A percentile compares a stretch with the other conserved stretches of the same genome.
Conservation (phyloP, 345 rosid species). For the Camelina hispida region DNA sequence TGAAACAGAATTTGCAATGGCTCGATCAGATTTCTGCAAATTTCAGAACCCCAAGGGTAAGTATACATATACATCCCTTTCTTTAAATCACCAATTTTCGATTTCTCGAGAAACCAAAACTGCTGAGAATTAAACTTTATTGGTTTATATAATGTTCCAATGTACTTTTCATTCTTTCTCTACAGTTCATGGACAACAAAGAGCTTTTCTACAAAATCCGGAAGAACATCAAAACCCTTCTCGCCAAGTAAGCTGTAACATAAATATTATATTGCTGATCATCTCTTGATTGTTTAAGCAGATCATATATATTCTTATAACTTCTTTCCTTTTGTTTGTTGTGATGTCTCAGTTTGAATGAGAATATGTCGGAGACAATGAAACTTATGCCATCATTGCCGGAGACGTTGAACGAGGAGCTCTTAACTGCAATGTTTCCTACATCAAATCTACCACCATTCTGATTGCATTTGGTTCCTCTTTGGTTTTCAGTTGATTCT, state of each 20-base stretch:
- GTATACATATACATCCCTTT: neutral
- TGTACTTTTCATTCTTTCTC: neutral
- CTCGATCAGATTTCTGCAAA: conserved; percentile 62
- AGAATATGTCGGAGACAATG: conserved; percentile 60
- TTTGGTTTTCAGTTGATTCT: neutral
- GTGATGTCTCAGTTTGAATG: conserved; percentile 55
- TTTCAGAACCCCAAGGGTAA: conserved; percentile 55
- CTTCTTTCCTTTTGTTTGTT: neutral
- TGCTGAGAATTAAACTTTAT: neutral
- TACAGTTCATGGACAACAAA: conserved; percentile 53
- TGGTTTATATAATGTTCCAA: neutral
- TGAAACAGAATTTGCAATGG: conserved; percentile 60
- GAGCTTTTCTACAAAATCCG: conserved; percentile 50
- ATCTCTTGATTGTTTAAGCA: neutral
- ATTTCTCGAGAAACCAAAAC: neutral
- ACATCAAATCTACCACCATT: conserved; percentile 31
- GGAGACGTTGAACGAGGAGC: conserved; percentile 58
- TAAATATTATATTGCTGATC: neutral
- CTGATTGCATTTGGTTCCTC: conserved; percentile 17
- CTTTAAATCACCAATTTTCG: neutral
- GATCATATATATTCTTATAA: neutral
- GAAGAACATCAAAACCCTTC: conserved; percentile 47
- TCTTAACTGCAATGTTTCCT: conserved; percentile 53
- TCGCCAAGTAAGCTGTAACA: conserved; percentile 48
- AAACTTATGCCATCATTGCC: conserved; percentile 79